Evolutionary conservation across 176 grass and related monocot species (phyloP), one percentile per base, ranked within the genome.

Genomic region (Elymus sibiricus): DNA sequence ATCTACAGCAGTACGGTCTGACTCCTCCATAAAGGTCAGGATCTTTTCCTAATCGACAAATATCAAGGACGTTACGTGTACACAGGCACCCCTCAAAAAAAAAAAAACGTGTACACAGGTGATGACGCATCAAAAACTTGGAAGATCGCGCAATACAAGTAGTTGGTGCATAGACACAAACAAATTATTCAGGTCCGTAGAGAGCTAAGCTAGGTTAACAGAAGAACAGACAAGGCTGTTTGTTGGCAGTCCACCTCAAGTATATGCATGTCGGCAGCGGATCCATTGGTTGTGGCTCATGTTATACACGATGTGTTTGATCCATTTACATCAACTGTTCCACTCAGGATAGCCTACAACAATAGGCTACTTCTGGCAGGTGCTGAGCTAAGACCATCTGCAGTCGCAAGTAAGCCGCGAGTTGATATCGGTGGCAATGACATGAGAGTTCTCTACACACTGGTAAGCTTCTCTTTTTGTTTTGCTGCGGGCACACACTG

Each of bases 281-380:
- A 88, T 75, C 62, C 94, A 21, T 87, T 97, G 86, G 84, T 74
- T 51, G 19, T 91, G 69, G 43, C 79, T 25, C 67, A 77, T 61
- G 88, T 91, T 35, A 58, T 97, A 84, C 67, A 78, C 16, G 95
- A 97, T 79, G 92, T 93, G 44, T 76, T 97, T 21, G 74, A 92
- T 66, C 86, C 81, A 59, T 97, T 94, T 80, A 84, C 69, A 46
- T 56, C 75, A 69, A 71, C 74, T 5, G 64, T 94, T 59, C 16
- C 86, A 59, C 77, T 97, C 28, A 81, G 92, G 51, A 83, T 97
- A 70, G 62, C 64, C 17, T 97, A 90, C 53, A 81, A 42, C 44
- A 88, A 83, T 25, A 94, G 63, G 82, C 71, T 87, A 51, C 25
- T 97, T 42, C 17, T 90, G 24, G 61, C 88, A 56, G 85, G 90